Evolutionary conservation across 2,329 filamentous ascomycete genomes (phyloP).

Genomic region (Colletotrichum incanum): DNA sequence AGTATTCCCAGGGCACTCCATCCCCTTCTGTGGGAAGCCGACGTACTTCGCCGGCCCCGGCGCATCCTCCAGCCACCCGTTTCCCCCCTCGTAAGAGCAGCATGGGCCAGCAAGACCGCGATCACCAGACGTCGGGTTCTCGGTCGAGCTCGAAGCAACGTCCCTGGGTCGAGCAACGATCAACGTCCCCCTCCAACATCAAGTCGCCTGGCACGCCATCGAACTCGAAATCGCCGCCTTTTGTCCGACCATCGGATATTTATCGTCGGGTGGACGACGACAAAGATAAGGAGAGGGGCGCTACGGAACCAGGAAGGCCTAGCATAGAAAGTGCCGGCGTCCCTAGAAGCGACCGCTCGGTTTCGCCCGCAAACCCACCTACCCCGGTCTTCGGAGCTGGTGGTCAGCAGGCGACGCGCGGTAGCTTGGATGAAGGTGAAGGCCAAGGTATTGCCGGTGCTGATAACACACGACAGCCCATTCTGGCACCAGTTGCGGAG

Average conservation of each 20-base stretch:
- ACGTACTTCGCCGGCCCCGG: constrained; percentile 27
- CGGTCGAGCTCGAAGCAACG: constrained; percentile 49
- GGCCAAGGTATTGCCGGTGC: constrained; percentile 38
- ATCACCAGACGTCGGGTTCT: constrained; percentile 47
- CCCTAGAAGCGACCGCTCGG: constrained; percentile 9
- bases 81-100: constrained; percentile 77
- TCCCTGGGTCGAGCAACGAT: constrained; percentile 55
- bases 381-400: constrained; percentile 28
- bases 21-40: constrained; percentile 32
- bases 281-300: constrained; percentile 66
- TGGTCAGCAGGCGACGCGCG: constrained; percentile 34
- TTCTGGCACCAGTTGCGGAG: constrained; percentile 69
- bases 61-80: constrained; percentile 53
- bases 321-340: constrained; percentile 66
- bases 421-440: constrained; percentile 5
- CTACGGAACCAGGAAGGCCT: constrained; percentile 70
- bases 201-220: constrained; percentile 55
- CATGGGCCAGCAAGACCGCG: constrained; percentile 63
- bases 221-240: constrained; percentile 72
- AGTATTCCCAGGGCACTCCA: constrained; percentile 18
- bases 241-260: constrained; percentile 83
- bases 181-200: constrained; percentile 57
- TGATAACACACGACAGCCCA: constrained; percentile 47
- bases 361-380: constrained; percentile 14
- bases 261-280: constrained; percentile 82